Base-by-base conservation (phyloP, 257 asterid genomes). In the Forsythia suspensa region DNA sequence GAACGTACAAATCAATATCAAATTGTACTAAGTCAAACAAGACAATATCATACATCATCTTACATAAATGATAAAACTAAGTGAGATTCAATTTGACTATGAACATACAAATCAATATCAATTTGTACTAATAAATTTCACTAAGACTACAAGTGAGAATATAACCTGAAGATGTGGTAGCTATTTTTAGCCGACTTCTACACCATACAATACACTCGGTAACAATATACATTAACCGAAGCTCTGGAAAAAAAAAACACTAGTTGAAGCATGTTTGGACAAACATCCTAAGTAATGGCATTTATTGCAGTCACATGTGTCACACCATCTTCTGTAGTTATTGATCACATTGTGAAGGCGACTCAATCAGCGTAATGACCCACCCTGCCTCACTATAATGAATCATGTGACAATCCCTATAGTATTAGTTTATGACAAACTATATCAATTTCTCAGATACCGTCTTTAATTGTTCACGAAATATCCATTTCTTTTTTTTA, bases 351-450 rank as follows among this genome's bases (percentile, higher is more conserved):
- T 21, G 40, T 34, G 16, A 37, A 61, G 11, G 36, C 3, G 21
- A 24, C 18, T 55, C 57, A 0, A 18, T 59, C 57, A 8, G 67
- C 44, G 61, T 15, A 74, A 44, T 75, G 77, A 39, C 81, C 80
- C 76, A 63, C 81, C 65, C 44, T 66, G 73, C 57, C 36, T 59
- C 44, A 77, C 69, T 87, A 80, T 29, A 29, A 29, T 76, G 81
- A 84, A 76, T 87, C 90, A 87, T 87, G 90, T 87, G 83, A 87
- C 66, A 73, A 20, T 77, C 75, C 88, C 57, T 41, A 21, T 72
- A 63, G 24, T 80, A 73, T 79, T 72, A 41, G 42, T 65, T 24
- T 8, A 48, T 4, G 13, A 15, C n/a, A 48, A 15, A 48, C 48
- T 44, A 21, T 70, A 2, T 42, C 46, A 5, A 4, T 16, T 55